phyloP scores from a whole-genome alignment of 129 eudicot genomes.

The Pittosporum tobira region DNA sequence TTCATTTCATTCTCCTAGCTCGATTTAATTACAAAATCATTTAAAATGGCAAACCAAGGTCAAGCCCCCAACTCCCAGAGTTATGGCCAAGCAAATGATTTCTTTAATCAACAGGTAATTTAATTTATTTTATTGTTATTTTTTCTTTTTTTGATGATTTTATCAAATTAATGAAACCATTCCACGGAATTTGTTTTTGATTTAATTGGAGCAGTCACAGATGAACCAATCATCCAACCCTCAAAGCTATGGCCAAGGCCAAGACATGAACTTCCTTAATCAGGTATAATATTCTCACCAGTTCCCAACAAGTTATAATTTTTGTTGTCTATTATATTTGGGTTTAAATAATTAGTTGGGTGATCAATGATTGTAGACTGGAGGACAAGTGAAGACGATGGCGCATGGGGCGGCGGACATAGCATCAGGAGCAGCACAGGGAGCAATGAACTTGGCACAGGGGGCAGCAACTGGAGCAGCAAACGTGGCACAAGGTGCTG shows the following conservation, averaged over 20 bases:
- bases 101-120: too few relatives aligned
- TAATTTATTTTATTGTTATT: too few relatives aligned
- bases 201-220: not conserved
- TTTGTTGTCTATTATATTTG: too few relatives aligned
- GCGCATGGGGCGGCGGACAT: conserved; percentile 60
- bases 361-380: conserved; percentile 26
- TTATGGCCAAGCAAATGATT: too few relatives aligned
- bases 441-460: conserved; percentile 54
- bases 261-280: conserved; percentile 16
- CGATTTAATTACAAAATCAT: conserved; percentile 10
- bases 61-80: not conserved
- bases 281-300: conserved; percentile 24
- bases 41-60: conserved; percentile 8
- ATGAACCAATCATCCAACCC: conserved; percentile 9
- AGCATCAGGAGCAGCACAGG: conserved; percentile 51
- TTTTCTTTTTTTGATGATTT: too few relatives aligned
- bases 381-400: conserved; percentile 55
- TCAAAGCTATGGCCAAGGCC: conserved; percentile 16
- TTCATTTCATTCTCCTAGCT: not conserved
- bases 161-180: too few relatives aligned
- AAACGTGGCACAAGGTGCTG: conserved; percentile 62
- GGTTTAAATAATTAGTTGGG: not conserved
- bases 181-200: too few relatives aligned
- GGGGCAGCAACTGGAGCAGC: conserved; percentile 67
- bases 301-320: too few relatives aligned